phyloP scores from a whole-genome alignment of 2,329 filamentous ascomycete species.

The Aspergillus thermomutatus region DNA sequence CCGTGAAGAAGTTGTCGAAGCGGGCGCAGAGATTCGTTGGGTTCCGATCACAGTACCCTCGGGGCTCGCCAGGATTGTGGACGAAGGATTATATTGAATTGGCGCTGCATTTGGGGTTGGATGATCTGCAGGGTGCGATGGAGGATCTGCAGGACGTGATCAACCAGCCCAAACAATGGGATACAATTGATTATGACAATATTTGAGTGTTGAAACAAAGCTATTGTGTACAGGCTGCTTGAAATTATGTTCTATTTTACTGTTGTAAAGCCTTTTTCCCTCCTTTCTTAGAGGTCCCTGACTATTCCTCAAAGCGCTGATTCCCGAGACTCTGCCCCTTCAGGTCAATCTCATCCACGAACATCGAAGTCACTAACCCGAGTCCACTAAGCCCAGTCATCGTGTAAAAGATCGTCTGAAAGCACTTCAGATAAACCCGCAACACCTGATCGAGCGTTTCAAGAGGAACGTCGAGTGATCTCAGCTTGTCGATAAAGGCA shows the following conservation, averaged over 20 bases:
- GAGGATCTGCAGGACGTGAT: neutral
- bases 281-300: neutral
- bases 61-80: neutral
- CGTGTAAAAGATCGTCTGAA: constrained; percentile 4
- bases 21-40: neutral
- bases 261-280: too few relatives aligned
- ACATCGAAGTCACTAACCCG: constrained; percentile 2
- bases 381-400: constrained; percentile 3
- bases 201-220: neutral
- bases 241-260: too few relatives aligned
- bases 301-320: constrained; percentile 2
- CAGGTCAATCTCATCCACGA: constrained; percentile 3
- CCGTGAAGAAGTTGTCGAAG: neutral
- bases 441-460: neutral
- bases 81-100: neutral
- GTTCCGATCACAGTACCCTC: neutral
- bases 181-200: neutral
- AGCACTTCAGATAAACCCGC: constrained; percentile 1
- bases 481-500: neutral
- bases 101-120: neutral
- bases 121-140: neutral
- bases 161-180: neutral
- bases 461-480: neutral
- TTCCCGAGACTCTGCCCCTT: constrained; percentile 2
- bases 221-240: too few relatives aligned